Conservation (phyloP, 371 early-diverging fungal species). For the Mucor mucedo region DNA sequence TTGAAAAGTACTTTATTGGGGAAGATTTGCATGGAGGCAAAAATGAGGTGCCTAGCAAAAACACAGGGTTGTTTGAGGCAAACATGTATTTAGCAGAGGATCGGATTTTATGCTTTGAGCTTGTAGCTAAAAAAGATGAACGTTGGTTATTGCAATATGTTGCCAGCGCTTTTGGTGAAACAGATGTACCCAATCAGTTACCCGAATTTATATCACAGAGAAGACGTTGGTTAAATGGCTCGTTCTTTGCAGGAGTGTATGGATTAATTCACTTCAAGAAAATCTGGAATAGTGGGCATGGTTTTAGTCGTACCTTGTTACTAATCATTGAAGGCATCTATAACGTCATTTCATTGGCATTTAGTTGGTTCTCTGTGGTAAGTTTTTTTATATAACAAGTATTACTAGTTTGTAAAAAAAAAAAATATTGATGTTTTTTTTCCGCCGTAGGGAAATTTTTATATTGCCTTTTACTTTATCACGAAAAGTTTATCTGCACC, state of each 20-base stretch:
- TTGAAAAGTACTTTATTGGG: constrained; percentile 81
- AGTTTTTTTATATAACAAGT: constrained; percentile 29
- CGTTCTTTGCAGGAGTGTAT: constrained; percentile 74
- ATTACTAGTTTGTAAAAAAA: neutral
- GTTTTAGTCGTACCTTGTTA: constrained; percentile 61
- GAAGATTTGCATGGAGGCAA: constrained; percentile 49
- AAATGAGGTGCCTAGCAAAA: constrained; percentile 43
- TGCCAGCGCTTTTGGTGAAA: constrained; percentile 76
- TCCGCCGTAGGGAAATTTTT: constrained; percentile 70
- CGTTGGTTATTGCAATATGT: constrained; percentile 74
- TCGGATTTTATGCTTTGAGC: constrained; percentile 86
- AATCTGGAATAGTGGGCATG: constrained; percentile 70
- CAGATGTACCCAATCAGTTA: constrained; percentile 81
- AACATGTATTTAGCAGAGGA: constrained; percentile 88
- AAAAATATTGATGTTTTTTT: constrained; percentile 40
- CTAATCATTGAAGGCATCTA: constrained; percentile 75
- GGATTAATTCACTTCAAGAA: constrained; percentile 57
- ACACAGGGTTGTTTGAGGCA: constrained; percentile 61
- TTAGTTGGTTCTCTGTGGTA: constrained; percentile 84
- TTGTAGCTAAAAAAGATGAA: constrained; percentile 74
- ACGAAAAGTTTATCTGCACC: constrained; percentile 50
- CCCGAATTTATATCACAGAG: constrained; percentile 89
- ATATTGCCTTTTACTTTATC: constrained; percentile 78
- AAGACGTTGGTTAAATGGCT: constrained; percentile 91
- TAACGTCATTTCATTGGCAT: constrained; percentile 71